These are phyloP conservation scores for Trichomonas tenax DNA, from an alignment of 208 protist species.

Conservation along the genomic window DNA sequence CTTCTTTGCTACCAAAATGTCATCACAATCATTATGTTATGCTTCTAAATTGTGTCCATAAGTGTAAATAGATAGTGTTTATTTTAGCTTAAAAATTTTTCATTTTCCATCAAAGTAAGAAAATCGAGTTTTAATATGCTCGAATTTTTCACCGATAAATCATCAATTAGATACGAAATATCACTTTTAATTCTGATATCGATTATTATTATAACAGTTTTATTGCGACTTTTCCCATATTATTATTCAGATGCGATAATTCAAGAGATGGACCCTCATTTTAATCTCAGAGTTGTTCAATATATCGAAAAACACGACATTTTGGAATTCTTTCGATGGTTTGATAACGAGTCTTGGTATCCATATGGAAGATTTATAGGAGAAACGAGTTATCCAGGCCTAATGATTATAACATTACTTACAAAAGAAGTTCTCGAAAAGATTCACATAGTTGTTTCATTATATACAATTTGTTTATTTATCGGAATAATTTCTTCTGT, in stretches of 20 bases:
- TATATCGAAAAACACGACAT: constrained; percentile 59
- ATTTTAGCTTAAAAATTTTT: no score
- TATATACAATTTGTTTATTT: constrained; percentile 82
- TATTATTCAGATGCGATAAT: background rate
- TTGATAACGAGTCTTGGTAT: constrained; percentile 87
- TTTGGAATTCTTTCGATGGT: constrained; percentile 89
- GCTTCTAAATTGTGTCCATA: background rate
- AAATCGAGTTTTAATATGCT: no score
- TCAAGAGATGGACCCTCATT: background rate
- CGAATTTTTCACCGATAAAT: no score
- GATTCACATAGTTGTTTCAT: constrained; percentile 65
- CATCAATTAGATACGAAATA: background rate
- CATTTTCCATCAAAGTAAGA: no score
- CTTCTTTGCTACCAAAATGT: background rate
- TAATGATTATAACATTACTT: constrained; percentile 75
- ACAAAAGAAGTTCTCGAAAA: constrained; percentile 58
- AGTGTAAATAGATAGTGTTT: background rate
- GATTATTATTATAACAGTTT: background rate
- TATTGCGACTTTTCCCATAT: background rate
- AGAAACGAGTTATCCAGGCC: constrained; percentile 81
- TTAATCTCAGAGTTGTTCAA: background rate
- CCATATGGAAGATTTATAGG: constrained; percentile 86
- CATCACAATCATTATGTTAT: background rate
- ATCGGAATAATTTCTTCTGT: background rate
- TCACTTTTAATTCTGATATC: background rate